These are phyloP conservation scores for Thamnidium elegans DNA, from an alignment of 192 early-diverging fungal species.

Conservation along the genomic window DNA sequence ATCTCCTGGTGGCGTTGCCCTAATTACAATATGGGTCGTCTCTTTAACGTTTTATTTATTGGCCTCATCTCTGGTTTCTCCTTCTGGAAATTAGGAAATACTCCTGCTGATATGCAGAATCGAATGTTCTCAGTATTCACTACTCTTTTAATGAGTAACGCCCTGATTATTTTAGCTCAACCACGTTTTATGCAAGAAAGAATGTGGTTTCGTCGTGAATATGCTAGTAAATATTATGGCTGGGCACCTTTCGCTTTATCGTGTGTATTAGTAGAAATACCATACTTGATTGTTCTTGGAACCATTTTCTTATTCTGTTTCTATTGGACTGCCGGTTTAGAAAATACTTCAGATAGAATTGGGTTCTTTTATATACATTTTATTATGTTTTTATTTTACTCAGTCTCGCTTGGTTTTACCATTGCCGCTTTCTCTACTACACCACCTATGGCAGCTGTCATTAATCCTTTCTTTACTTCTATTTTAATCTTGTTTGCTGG, in stretches of 20 bases:
- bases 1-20: conserved; percentile 64
- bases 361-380: conserved; percentile 59
- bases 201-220: conserved; percentile 57
- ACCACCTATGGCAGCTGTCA: conserved; percentile 53
- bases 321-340: conserved; percentile 63
- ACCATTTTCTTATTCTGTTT: conserved; percentile 54
- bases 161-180: conserved; percentile 60
- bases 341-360: conserved; percentile 41
- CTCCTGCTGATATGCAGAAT: conserved; percentile 52
- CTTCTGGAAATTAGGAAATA: conserved; percentile 59
- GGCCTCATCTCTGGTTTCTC: conserved; percentile 64
- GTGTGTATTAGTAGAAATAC: conserved; percentile 59
- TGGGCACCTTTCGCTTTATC: conserved; percentile 60
- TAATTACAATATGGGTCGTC: conserved; percentile 66
- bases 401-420: conserved; percentile 49
- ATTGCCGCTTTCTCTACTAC: conserved; percentile 49
- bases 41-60: conserved; percentile 49
- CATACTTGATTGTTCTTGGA: conserved; percentile 53
- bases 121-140: conserved; percentile 48
- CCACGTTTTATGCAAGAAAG: conserved; percentile 62
- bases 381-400: conserved; percentile 50
- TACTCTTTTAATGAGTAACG: conserved; percentile 46
- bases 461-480: conserved; percentile 62
- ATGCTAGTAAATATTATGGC: conserved; percentile 60
- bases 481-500: conserved; percentile 62